Percentiles rank a stretch among this genome's conserved stretches.
Conservation (phyloP, 306 rosid species). For the Cucurbita maxima region DNA sequence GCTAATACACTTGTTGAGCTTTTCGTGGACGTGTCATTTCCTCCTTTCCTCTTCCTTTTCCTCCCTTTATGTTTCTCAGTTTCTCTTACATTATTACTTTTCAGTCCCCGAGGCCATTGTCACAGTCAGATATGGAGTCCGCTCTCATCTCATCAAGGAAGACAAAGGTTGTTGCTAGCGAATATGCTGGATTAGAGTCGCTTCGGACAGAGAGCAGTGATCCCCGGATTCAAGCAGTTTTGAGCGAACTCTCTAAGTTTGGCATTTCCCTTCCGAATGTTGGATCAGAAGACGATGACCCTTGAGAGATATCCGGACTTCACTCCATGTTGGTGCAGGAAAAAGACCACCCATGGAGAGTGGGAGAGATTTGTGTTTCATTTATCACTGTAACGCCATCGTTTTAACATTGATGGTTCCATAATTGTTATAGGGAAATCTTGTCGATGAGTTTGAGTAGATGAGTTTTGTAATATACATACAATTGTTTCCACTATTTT, state of each 20-base stretch:
- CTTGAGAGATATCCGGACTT: background rate
- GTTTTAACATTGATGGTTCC: slow-evolving; percentile 4
- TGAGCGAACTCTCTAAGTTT: slow-evolving; percentile 59
- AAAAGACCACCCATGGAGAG: background rate
- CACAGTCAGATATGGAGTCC: slow-evolving; percentile 56
- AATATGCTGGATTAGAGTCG: slow-evolving; percentile 39
- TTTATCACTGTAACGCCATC: background rate
- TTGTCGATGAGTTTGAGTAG: background rate
- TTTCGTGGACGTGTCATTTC: background rate
- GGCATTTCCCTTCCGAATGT: slow-evolving; percentile 30
- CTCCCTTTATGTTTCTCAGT: background rate
- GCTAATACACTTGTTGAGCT: background rate
- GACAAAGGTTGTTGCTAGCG: slow-evolving; percentile 73
- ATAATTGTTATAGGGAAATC: background rate
- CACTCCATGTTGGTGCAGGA: background rate
- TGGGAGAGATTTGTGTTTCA: background rate
- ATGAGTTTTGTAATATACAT: background rate
- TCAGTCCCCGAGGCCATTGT: slow-evolving; percentile 66
- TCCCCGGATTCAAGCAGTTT: slow-evolving; percentile 50
- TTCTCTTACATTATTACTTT: slow-evolving; percentile 3
- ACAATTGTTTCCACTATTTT: background rate
- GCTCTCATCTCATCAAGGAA: slow-evolving; percentile 55
- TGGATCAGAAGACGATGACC: background rate
- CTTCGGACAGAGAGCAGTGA: slow-evolving; percentile 41
- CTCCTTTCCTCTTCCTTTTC: background rate